A percentile compares a stretch with the other conserved stretches of the same genome.
Conservation (phyloP, 2,329 filamentous ascomycete species). For the Calonectria ilicicola region DNA sequence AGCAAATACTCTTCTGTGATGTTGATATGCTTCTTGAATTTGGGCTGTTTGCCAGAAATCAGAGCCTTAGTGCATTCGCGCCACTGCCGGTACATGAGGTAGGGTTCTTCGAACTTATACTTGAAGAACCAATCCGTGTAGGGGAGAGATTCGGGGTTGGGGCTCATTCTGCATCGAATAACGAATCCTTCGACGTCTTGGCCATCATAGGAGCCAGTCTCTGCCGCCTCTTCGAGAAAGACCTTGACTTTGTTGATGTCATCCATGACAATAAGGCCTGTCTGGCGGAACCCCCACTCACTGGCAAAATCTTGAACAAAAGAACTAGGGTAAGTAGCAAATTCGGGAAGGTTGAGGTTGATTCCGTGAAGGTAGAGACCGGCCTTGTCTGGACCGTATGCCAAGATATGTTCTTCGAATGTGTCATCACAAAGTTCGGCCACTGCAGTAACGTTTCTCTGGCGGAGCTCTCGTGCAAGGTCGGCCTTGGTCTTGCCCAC, state of each 20-base stretch:
- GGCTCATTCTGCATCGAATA: slow-evolving; percentile 82
- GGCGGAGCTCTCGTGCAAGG: slow-evolving; percentile 79
- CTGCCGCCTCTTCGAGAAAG: slow-evolving; percentile 87
- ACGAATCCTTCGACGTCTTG: slow-evolving; percentile 98
- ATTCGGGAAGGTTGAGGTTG: slow-evolving; percentile 94
- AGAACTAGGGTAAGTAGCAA: slow-evolving; percentile 84
- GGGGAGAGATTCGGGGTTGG: slow-evolving; percentile 60
- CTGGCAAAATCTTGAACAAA: slow-evolving; percentile 92
- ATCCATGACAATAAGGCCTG: slow-evolving; percentile 82
- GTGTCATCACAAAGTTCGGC: slow-evolving; percentile 95
- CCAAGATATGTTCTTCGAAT: slow-evolving; percentile 97
- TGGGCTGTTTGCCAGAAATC: slow-evolving; percentile 80
- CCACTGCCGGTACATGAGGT: slow-evolving; percentile 99
- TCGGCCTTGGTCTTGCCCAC: slow-evolving; percentile 84
- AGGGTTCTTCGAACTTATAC: slow-evolving; percentile 99
- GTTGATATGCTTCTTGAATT: slow-evolving; percentile 85
- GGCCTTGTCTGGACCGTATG: slow-evolving; percentile 84
- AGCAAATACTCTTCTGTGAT: slow-evolving; percentile 93
- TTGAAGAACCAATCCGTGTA: slow-evolving; percentile 99
- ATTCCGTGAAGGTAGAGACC: slow-evolving; percentile 96
- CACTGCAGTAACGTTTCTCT: slow-evolving; percentile 91
- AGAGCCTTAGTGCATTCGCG: slow-evolving; percentile 94
- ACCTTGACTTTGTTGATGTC: slow-evolving; percentile 78
- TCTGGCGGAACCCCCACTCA: slow-evolving; percentile 93
- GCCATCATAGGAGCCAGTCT: slow-evolving; percentile 90